Percentiles rank a stretch among this genome's conserved stretches.
These are phyloP conservation scores for Diplodia corticola DNA, from an alignment of 2,329 filamentous ascomycete genomes.

Conservation along the genomic window DNA sequence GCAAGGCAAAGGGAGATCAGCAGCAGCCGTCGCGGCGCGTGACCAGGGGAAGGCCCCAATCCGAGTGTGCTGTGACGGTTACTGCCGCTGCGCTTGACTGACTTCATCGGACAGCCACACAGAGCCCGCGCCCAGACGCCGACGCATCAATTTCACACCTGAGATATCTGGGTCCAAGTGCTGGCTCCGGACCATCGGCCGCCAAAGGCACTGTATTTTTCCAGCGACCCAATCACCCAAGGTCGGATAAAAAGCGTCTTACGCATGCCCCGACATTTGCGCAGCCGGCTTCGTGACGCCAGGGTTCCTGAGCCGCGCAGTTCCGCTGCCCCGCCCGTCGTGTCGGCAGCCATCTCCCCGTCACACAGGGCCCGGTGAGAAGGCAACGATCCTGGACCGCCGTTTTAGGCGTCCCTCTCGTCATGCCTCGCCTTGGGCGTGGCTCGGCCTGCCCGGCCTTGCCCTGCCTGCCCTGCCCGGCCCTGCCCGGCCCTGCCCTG, in stretches of 20 bases:
- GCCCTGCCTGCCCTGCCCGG: no score
- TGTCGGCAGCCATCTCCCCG: conserved; percentile 6
- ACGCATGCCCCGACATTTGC: neutral
- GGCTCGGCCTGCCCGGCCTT: conserved; percentile 8
- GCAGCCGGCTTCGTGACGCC: neutral
- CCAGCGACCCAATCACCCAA: conserved; percentile 4
- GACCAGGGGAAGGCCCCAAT: neutral
- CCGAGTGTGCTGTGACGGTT: neutral
- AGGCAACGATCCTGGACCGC: neutral
- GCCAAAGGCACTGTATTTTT: neutral
- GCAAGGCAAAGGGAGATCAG: conserved; percentile 6
- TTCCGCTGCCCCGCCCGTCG: conserved; percentile 9
- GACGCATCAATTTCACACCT: conserved; percentile 2
- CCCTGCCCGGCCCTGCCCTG: no score
- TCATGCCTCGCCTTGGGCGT: conserved; percentile 3
- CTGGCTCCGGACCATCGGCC: neutral
- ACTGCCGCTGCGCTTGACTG: neutral
- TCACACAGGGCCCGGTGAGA: neutral
- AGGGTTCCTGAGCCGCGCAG: conserved; percentile 15
- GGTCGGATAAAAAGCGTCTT: conserved; percentile 1
- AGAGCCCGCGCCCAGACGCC: neutral
- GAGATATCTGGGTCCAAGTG: neutral
- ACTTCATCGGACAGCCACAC: neutral
- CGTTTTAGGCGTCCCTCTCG: conserved; percentile 10
- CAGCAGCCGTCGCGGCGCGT: conserved; percentile 12